Conservation (phyloP, 495 filamentous ascomycete genomes). For the Extremus antarcticus region DNA sequence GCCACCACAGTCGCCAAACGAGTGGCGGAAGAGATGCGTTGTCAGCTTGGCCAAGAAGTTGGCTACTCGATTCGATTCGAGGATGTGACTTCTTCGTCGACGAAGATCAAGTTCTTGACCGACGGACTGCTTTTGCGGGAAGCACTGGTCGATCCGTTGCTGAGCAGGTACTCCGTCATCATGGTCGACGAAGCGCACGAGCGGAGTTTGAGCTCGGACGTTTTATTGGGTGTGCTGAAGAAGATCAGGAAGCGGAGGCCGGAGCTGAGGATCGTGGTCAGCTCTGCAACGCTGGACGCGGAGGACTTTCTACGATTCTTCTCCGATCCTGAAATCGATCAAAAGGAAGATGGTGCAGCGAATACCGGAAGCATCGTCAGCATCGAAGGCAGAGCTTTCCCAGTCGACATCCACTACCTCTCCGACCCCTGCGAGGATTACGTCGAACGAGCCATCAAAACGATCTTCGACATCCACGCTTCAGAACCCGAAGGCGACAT, state of each 20-base stretch:
- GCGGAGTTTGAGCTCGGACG: conserved; percentile 84
- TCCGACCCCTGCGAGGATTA: conserved; percentile 78
- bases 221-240: conserved; percentile 87
- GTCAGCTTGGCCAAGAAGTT: conserved; percentile 75
- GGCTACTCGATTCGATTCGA: conserved; percentile 97
- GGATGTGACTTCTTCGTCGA: conserved; percentile 79
- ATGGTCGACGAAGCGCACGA: conserved; percentile 99
- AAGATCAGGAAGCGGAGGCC: conserved; percentile 76
- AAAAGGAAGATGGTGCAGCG: conserved; percentile 23
- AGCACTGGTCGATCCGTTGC: conserved; percentile 80
- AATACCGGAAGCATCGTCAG: conserved; percentile 62
- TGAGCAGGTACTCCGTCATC: conserved; percentile 90
- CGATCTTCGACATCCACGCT: conserved; percentile 87
- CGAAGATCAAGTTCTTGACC: conserved; percentile 90
- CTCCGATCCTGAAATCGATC: conserved; percentile 36
- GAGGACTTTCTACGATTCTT: conserved; percentile 85
- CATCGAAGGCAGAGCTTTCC: conserved; percentile 82
- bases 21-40: conserved; percentile 88
- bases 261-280: conserved; percentile 81
- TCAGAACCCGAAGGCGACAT: conserved; percentile 80
- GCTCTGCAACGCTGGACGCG: conserved; percentile 88
- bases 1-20: conserved; percentile 83
- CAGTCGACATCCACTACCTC: conserved; percentile 80
- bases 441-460: conserved; percentile 73
- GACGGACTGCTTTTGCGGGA: conserved; percentile 92